phyloP scores from a whole-genome alignment of 1,139 yeast genomes.

The Tardiomyces blankii region DNA sequence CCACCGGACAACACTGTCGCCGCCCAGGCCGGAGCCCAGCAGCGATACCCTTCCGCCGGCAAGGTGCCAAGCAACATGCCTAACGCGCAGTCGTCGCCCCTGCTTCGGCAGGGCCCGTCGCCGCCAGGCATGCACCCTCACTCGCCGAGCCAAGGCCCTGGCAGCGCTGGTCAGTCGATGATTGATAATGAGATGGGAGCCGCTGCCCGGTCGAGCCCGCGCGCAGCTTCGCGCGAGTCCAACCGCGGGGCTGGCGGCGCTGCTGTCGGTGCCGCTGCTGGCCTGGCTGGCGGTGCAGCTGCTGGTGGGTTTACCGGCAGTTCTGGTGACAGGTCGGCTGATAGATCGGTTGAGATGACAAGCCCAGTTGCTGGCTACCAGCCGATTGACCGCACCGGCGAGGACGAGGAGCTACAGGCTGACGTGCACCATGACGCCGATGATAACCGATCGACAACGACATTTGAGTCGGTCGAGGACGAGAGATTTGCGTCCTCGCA shows the following conservation, averaged over 20 bases:
- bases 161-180: background rate
- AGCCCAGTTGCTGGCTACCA: background rate
- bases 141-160: background rate
- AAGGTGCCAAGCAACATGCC: background rate
- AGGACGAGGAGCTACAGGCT: background rate
- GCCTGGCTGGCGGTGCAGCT: conserved; percentile 6
- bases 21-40: conserved; percentile 19
- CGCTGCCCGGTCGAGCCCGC: conserved; percentile 2
- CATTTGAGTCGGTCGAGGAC: conserved; percentile 1
- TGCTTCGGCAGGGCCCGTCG: background rate
- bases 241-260: conserved; percentile 3
- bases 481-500: conserved; percentile 9
- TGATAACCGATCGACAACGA: background rate
- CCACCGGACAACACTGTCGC: conserved; percentile 16
- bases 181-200: conserved; percentile 5
- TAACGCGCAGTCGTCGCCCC: background rate
- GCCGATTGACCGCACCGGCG: background rate
- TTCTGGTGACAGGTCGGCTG: too few species aligned
- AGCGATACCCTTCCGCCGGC: background rate
- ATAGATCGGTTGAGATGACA: too few species aligned
- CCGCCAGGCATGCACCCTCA: background rate
- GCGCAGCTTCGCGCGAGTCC: too few species aligned
- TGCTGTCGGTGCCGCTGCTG: conserved; percentile 7
- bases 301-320: conserved; percentile 3
- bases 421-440: background rate